Percentiles rank a stretch among this genome's conserved stretches.
Evolutionary conservation across 805 yeast species (phyloP).

Genomic region (Starmera amethionina): DNA sequence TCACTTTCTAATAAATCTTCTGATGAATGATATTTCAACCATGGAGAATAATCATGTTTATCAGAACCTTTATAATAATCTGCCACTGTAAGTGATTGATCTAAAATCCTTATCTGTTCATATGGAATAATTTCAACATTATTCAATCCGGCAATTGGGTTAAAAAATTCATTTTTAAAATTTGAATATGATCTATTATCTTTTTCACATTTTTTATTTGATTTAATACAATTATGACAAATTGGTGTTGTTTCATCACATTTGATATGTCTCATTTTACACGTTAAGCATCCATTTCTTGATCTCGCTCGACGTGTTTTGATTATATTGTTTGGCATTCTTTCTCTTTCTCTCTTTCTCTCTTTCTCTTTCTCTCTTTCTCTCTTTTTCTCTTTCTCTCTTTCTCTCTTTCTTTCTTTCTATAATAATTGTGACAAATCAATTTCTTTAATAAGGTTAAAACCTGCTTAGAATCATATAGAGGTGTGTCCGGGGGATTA

Average conservation of each 20-base stretch:
- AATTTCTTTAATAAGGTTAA: too few relatives aligned
- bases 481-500: too few relatives aligned
- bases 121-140: neutral
- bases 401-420: too few relatives aligned
- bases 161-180: conserved; percentile 19
- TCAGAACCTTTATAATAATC: conserved; percentile 7
- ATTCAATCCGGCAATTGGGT: conserved; percentile 1
- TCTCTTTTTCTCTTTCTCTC: neutral
- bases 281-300: conserved; percentile 43
- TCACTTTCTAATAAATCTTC: conserved; percentile 12
- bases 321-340: neutral
- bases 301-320: conserved; percentile 11
- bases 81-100: conserved; percentile 14
- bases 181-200: conserved; percentile 34
- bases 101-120: conserved; percentile 6
- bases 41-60: conserved; percentile 11
- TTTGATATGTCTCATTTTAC: conserved; percentile 51
- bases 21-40: conserved; percentile 8
- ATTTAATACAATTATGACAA: conserved; percentile 41
- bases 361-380: too few relatives aligned
- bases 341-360: neutral
- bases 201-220: conserved; percentile 36
- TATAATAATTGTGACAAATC: too few relatives aligned
- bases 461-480: too few relatives aligned
- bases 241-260: conserved; percentile 50